Conservation (phyloP, 805 yeast species). For the Starmerella tilneyi region DNA sequence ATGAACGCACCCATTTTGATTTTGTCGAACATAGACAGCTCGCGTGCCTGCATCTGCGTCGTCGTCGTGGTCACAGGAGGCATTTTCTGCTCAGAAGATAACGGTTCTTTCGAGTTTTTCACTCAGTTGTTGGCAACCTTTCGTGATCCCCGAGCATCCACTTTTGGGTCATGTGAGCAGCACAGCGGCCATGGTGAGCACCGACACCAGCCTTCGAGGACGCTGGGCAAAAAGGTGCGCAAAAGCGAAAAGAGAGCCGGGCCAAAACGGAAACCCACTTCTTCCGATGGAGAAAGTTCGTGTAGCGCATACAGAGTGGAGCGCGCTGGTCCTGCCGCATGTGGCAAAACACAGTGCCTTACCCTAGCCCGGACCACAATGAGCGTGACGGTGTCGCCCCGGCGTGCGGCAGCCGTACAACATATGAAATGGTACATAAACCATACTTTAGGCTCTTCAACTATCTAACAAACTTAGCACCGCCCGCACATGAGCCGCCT, state of each 20-base stretch:
- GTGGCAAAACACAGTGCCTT: neutral
- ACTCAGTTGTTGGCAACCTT: neutral
- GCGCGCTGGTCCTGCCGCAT: neutral
- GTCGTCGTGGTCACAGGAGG: conserved; percentile 30
- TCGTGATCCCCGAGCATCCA: neutral
- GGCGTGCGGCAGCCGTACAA: neutral
- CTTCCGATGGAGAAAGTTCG: no score
- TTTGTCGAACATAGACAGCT: conserved; percentile 83
- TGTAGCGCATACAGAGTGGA: no score
- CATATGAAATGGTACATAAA: conserved; percentile 1
- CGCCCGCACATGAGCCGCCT: conserved; percentile 12
- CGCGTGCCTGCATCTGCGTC: conserved; percentile 27
- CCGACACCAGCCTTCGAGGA: no score
- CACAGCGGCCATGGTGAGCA: no score
- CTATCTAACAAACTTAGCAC: neutral
- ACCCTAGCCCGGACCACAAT: conserved; percentile 8
- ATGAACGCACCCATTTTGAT: conserved; percentile 97
- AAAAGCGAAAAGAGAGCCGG: no score
- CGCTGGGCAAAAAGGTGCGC: no score
- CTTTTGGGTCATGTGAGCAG: neutral
- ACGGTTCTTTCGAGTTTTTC: neutral
- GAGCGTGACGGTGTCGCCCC: neutral
- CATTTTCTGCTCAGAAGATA: conserved; percentile 18
- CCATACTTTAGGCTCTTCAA: neutral
- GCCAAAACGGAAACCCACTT: no score